Percentiles rank a stretch among this genome's conserved stretches.
phyloP scores from a whole-genome alignment of 169 alveolate species.

The Plasmodium knowlesi region DNA sequence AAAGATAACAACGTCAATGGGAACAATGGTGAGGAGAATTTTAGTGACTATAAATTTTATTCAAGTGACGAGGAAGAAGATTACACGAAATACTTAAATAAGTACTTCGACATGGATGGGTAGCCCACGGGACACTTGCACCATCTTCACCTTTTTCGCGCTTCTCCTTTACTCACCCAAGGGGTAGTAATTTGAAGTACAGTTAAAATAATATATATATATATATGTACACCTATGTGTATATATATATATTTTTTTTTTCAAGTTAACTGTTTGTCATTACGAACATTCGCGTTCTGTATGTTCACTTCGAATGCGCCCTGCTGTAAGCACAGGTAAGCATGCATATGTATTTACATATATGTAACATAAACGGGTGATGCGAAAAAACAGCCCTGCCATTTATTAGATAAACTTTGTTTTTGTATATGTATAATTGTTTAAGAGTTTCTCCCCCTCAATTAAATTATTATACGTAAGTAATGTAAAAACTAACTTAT shows the following conservation, averaged over 20 bases:
- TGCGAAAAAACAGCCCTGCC: constrained; percentile 8
- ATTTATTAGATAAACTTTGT: constrained; percentile 51
- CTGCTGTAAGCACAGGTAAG: background rate
- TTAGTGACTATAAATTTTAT: constrained; percentile 39
- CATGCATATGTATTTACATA: background rate
- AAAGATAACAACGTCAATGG: background rate
- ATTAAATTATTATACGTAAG: constrained; percentile 35
- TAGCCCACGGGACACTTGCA: background rate
- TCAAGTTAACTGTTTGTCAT: constrained; percentile 18
- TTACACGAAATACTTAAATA: constrained; percentile 67
- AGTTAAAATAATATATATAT: background rate
- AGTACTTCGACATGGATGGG: constrained; percentile 58
- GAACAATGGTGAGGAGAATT: constrained; percentile 3
- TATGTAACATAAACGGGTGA: background rate
- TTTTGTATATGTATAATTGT: constrained; percentile 38
- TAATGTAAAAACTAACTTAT: constrained; percentile 64
- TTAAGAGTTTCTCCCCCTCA: background rate
- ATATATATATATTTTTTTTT: background rate
- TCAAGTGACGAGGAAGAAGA: constrained; percentile 73
- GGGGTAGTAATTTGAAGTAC: background rate
- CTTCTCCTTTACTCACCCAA: background rate
- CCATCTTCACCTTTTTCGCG: background rate
- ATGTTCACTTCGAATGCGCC: background rate
- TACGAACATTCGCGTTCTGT: background rate
- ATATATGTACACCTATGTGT: no score